Evolutionary conservation across 176 grass and related monocot genomes (phyloP).

Genomic region (Elaeis guineensis): DNA sequence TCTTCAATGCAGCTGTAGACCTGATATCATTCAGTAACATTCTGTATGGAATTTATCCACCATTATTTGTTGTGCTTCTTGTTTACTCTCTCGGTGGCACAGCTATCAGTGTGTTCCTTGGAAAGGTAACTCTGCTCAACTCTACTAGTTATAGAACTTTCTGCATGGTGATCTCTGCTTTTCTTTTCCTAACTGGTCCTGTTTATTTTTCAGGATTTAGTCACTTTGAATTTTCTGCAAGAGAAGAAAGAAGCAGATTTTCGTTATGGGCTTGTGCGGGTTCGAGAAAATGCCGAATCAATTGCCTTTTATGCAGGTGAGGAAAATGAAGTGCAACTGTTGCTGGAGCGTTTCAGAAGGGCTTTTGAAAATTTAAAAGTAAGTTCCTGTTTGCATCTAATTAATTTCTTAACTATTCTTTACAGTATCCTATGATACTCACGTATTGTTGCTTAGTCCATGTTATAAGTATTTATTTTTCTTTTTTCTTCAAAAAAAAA

Average conservation of each 20-base stretch:
- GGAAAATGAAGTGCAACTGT: slow-evolving; percentile 86
- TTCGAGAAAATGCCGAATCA: slow-evolving; percentile 98
- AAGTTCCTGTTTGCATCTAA: slow-evolving; percentile 22
- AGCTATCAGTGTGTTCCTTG: slow-evolving; percentile 77
- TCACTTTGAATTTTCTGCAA: slow-evolving; percentile 98
- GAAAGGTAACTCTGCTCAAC: slow-evolving; percentile 57
- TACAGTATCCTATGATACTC: no score
- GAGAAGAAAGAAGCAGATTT: slow-evolving; percentile 99
- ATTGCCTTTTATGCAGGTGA: slow-evolving; percentile 96
- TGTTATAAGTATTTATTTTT: no score
- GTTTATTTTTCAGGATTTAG: slow-evolving; percentile 54
- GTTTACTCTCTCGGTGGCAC: slow-evolving; percentile 95
- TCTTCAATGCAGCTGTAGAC: slow-evolving; percentile 84
- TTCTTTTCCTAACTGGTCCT: neutral
- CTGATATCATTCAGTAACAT: slow-evolving; percentile 99
- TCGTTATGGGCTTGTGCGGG: slow-evolving; percentile 86
- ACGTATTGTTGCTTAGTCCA: no score
- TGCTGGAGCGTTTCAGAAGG: slow-evolving; percentile 79
- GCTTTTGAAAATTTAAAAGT: slow-evolving; percentile 92
- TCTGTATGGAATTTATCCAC: slow-evolving; percentile 93
- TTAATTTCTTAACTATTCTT: neutral
- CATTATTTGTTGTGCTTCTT: slow-evolving; percentile 85
- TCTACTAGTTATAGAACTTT: neutral
- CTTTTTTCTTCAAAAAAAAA: no score
- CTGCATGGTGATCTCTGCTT: slow-evolving; percentile 7